Base-by-base conservation (phyloP, 305 asterid genomes). In the Nicotiana rustica region DNA sequence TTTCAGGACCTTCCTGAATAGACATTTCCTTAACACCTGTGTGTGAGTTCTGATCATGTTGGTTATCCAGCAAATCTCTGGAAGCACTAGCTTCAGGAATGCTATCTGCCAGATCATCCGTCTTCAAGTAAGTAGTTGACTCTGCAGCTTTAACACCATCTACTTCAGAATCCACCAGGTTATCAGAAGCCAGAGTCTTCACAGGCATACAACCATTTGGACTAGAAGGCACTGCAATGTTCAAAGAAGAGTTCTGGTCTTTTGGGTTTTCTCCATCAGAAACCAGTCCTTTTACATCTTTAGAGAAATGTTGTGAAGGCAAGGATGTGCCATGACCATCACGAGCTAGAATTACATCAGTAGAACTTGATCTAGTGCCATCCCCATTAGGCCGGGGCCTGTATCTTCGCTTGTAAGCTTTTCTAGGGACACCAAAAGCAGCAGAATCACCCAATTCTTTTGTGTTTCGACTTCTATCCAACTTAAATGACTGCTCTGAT, bases 321-420 rank as follows among this genome's bases (percentile, higher is more conserved):
- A 92, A 75, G 84, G 94, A 88, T 86, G 93, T 85, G 82, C 81
- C 90, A 68, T 88, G 91, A 77, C 82, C 76, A 55, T 89, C 94
- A 84, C 80, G 90, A 81, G 90, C 87, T 80, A 85, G 90, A 86
- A 88, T 89, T 75, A 87, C 87, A 78, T 91, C 96, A 71, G 87
- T 82, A 60, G 98, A 88, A 86, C 90, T 90, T 84, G 91, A 89
- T 87, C 91, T 90, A 83, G 89, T 84, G 84, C 90, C 92, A 81
- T 95, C 98, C 55, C 93, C 96, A 87, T 85, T 95, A 60, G 94
- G 88, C 56, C 95, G 90, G 81, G 97, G 86, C 87, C 97, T 92
- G 86, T 91, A 35, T 80, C 99, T 88, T 68, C 99, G 95, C 90
- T 83, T 91, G 85, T 95, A 97, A 36, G 99, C 96, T 88, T 97